Conservation (phyloP, 2,329 filamentous ascomycete genomes). For the Aciculosporium take region DNA sequence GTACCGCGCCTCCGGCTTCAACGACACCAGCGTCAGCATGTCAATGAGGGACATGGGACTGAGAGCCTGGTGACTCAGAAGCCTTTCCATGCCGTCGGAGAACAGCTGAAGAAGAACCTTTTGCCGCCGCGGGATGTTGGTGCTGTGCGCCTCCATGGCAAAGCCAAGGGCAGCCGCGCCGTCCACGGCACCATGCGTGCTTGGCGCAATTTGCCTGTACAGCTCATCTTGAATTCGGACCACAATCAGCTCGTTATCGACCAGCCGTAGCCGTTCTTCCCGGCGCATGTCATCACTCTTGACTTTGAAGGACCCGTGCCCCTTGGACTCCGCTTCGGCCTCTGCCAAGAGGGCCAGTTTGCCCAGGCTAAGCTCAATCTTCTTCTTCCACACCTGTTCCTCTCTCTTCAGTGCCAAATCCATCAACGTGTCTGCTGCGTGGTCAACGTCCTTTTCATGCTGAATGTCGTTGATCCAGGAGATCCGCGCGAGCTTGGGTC, state of each 20-base stretch:
- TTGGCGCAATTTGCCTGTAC: constrained; percentile 54
- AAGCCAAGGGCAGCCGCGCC: constrained; percentile 63
- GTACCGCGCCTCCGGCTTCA: constrained; percentile 32
- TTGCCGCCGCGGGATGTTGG: constrained; percentile 41
- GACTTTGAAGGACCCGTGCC: constrained; percentile 22
- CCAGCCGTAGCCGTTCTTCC: constrained; percentile 32
- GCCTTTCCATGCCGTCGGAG: constrained; percentile 50
- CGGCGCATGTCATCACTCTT: constrained; percentile 21
- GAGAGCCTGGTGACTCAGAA: constrained; percentile 60
- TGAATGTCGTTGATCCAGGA: constrained; percentile 91
- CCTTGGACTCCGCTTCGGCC: constrained; percentile 17
- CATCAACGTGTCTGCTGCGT: constrained; percentile 58
- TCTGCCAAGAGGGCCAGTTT: constrained; percentile 67
- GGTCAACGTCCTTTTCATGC: constrained; percentile 57
- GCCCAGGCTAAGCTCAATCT: constrained; percentile 77
- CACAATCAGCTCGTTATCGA: constrained; percentile 51
- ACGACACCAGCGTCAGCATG: constrained; percentile 58
- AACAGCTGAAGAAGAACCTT: constrained; percentile 57
- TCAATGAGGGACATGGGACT: constrained; percentile 54
- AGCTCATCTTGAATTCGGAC: constrained; percentile 69
- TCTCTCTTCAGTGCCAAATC: constrained; percentile 58
- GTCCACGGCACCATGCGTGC: constrained; percentile 61
- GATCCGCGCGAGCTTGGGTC: constrained; percentile 59
- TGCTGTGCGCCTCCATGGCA: constrained; percentile 53
- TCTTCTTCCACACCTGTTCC: constrained; percentile 78